Conservation (phyloP, 164 flowering plant genomes). For the Macadamia integrifolia region DNA sequence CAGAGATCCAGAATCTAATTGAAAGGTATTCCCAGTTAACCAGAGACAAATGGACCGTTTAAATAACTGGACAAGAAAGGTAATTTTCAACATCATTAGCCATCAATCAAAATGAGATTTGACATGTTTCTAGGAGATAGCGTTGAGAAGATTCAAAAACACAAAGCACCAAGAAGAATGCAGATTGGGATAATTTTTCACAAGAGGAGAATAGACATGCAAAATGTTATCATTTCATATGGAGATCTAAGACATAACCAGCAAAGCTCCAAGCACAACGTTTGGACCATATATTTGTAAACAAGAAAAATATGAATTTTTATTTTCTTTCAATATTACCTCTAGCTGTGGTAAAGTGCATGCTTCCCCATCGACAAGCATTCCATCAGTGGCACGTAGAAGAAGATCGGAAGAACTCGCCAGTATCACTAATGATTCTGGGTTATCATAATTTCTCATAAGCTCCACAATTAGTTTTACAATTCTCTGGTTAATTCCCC, state of each 20-base stretch:
- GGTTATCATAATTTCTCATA: conserved; percentile 80
- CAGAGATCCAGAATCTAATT: neutral
- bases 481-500: conserved; percentile 89
- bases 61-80: neutral
- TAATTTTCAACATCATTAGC: neutral
- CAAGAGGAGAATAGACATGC: neutral
- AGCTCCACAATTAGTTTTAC: conserved; percentile 79
- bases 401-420: conserved; percentile 92
- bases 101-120: neutral
- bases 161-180: neutral
- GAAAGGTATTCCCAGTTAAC: neutral
- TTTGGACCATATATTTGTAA: neutral
- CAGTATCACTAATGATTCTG: conserved; percentile 76
- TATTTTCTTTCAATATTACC: conserved; percentile 34
- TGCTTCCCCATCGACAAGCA: conserved; percentile 98
- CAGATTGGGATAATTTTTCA: neutral
- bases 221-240: neutral
- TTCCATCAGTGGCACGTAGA: conserved; percentile 92
- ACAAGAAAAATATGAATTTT: too few species aligned
- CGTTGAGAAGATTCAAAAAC: neutral
- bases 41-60: neutral
- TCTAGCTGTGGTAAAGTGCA: conserved; percentile 95
- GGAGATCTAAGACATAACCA: neutral
- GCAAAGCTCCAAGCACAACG: neutral
- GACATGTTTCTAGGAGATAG: neutral